phyloP scores from a whole-genome alignment of 495 filamentous ascomycete genomes.

The Aspergillus haitiensis region DNA sequence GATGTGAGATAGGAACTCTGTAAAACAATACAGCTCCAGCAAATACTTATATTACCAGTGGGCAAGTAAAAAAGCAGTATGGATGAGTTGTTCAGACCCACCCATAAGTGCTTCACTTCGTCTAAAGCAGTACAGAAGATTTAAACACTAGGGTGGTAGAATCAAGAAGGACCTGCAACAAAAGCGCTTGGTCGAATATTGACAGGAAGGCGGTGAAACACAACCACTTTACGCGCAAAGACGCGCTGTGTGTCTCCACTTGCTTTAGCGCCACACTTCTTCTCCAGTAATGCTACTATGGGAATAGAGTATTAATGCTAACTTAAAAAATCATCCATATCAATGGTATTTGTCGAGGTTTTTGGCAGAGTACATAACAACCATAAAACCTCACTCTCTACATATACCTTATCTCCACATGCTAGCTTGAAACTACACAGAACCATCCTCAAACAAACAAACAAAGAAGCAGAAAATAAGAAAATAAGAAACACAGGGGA shows the following conservation, averaged over 20 bases:
- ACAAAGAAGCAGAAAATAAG: constrained; percentile 20
- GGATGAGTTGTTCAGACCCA: neutral
- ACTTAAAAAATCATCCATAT: constrained; percentile 21
- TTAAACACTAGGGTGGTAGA: neutral
- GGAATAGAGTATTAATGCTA: neutral
- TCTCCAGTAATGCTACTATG: neutral
- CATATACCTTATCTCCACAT: constrained; percentile 22
- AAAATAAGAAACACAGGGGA: constrained; percentile 21
- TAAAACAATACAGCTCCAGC: neutral
- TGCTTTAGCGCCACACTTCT: neutral
- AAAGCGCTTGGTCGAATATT: neutral
- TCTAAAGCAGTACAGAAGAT: neutral
- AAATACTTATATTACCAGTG: too few species aligned
- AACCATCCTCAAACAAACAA: constrained; percentile 14
- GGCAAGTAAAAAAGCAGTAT: too few species aligned
- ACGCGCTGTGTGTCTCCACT: constrained; percentile 17
- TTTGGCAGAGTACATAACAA: constrained; percentile 34
- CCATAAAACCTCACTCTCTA: constrained; percentile 27
- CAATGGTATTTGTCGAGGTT: constrained; percentile 30
- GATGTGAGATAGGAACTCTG: constrained; percentile 1
- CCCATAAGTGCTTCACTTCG: neutral
- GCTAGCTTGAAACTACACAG: constrained; percentile 14
- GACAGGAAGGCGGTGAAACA: constrained; percentile 24
- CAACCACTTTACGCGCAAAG: constrained; percentile 31
- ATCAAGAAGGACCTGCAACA: neutral